phyloP scores from a whole-genome alignment of 371 early-diverging fungal species.

The Sporodiniella umbellata region DNA sequence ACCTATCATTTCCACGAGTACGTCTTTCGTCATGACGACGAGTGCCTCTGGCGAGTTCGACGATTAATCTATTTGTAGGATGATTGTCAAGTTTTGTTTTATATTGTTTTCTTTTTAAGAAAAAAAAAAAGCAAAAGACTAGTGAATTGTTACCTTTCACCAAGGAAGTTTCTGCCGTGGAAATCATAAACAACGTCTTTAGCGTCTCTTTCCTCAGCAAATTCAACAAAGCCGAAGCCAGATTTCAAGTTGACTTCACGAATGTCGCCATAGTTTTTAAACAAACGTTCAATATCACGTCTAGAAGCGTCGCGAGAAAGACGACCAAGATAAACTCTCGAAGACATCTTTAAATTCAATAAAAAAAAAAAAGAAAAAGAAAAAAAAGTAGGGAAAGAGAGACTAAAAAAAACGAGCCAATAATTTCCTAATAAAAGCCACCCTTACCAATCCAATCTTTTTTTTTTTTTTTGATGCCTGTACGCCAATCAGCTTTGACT shows the following conservation, averaged over 20 bases:
- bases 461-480: too few relatives aligned
- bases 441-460: too few relatives aligned
- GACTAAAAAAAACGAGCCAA: too few relatives aligned
- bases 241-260: constrained; percentile 63
- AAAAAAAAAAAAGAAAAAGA: too few relatives aligned
- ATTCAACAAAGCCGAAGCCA: constrained; percentile 73
- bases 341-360: too few relatives aligned
- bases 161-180: constrained; percentile 60
- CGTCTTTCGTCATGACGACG: constrained; percentile 52
- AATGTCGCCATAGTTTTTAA: constrained; percentile 58
- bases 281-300: constrained; percentile 61
- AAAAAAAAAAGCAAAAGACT: background rate
- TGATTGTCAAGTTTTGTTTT: too few relatives aligned
- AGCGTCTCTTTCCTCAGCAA: constrained; percentile 59
- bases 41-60: constrained; percentile 70
- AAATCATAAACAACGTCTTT: constrained; percentile 66
- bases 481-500: too few relatives aligned
- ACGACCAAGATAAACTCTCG: constrained; percentile 63
- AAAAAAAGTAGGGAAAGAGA: too few relatives aligned
- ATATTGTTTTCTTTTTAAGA: too few relatives aligned
- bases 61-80: constrained; percentile 56
- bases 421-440: too few relatives aligned
- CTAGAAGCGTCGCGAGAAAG: constrained; percentile 59
- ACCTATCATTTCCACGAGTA: constrained; percentile 32
- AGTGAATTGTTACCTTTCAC: constrained; percentile 51